Evolutionary conservation across 768 basidiomycete genomes (phyloP).

Genomic region (Chalciporus piperatus): DNA sequence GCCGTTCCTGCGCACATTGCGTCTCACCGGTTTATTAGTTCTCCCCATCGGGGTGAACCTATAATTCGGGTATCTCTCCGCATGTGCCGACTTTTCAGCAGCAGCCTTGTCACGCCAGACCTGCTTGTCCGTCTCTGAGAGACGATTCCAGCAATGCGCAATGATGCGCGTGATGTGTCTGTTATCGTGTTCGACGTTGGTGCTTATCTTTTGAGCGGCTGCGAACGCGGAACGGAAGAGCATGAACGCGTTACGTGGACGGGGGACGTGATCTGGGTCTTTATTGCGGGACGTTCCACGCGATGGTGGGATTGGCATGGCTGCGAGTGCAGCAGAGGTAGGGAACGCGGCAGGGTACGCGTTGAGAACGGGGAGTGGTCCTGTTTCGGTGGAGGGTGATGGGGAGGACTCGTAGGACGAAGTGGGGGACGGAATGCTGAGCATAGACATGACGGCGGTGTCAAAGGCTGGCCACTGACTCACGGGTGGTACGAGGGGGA

Average conservation of each 20-base stretch:
- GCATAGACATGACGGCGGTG: slow-evolving; percentile 3
- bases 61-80: slow-evolving; percentile 49
- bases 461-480: slow-evolving; percentile 28
- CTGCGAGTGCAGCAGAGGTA: slow-evolving; percentile 20
- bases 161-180: slow-evolving; percentile 57
- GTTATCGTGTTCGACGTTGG: slow-evolving; percentile 53
- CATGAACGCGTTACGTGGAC: slow-evolving; percentile 46
- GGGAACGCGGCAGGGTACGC: slow-evolving; percentile 8
- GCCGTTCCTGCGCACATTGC: slow-evolving; percentile 53
- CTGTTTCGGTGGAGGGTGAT: slow-evolving; percentile 4
- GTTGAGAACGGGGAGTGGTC: not conserved
- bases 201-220: slow-evolving; percentile 45
- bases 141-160: slow-evolving; percentile 52
- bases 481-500: slow-evolving; percentile 11
- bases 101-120: slow-evolving; percentile 51
- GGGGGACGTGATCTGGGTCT: slow-evolving; percentile 41
- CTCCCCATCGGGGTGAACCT: slow-evolving; percentile 49
- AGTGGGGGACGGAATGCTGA: slow-evolving; percentile 8
- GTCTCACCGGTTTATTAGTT: slow-evolving; percentile 42
- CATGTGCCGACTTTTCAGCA: slow-evolving; percentile 50
- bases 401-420: slow-evolving; percentile 10
- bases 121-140: slow-evolving; percentile 49
- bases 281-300: slow-evolving; percentile 29
- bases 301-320: slow-evolving; percentile 31
- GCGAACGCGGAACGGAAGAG: slow-evolving; percentile 63